Conservation (phyloP, 2,329 filamentous ascomycete species). For the Penicillium rolfsii region DNA sequence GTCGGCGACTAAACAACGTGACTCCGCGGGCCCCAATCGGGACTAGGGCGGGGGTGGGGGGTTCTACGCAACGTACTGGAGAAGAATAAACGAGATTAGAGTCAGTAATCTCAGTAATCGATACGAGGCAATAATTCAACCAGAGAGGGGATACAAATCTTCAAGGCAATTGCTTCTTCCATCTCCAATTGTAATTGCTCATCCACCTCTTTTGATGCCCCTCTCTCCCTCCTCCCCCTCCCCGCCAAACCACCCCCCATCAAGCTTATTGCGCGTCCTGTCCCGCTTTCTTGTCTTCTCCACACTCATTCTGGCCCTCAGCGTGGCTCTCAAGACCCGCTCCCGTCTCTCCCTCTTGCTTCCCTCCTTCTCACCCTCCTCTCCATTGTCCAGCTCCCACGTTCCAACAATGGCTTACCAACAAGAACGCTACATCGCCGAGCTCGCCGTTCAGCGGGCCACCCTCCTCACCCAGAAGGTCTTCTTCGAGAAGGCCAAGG, state of each 20-base stretch:
- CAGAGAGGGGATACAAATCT: background rate
- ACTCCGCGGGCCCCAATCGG: slow-evolving; percentile 17
- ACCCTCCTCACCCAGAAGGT: slow-evolving; percentile 74
- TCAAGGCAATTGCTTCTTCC: background rate
- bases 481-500: slow-evolving; percentile 88
- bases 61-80: background rate
- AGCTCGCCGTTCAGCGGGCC: slow-evolving; percentile 86
- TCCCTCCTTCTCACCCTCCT: slow-evolving; percentile 33
- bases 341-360: slow-evolving; percentile 47
- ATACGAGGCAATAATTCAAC: slow-evolving; percentile 2
- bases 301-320: slow-evolving; percentile 50
- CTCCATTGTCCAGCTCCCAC: slow-evolving; percentile 25
- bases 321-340: slow-evolving; percentile 43
- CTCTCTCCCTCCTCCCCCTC: slow-evolving; percentile 26
- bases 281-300: slow-evolving; percentile 40
- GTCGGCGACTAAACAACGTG: slow-evolving; percentile 12
- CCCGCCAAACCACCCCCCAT: slow-evolving; percentile 22
- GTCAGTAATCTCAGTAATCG: slow-evolving; percentile 12
- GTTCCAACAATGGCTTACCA: slow-evolving; percentile 60
- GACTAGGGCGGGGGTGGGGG: slow-evolving; percentile 25
- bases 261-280: slow-evolving; percentile 29
- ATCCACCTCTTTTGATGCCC: slow-evolving; percentile 8
- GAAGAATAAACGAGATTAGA: background rate
- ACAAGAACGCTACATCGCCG: slow-evolving; percentile 78
- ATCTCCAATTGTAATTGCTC: background rate